These are phyloP conservation scores for Kingdonia uniflora DNA, from an alignment of 164 flowering plant species.

Conservation along the genomic window DNA sequence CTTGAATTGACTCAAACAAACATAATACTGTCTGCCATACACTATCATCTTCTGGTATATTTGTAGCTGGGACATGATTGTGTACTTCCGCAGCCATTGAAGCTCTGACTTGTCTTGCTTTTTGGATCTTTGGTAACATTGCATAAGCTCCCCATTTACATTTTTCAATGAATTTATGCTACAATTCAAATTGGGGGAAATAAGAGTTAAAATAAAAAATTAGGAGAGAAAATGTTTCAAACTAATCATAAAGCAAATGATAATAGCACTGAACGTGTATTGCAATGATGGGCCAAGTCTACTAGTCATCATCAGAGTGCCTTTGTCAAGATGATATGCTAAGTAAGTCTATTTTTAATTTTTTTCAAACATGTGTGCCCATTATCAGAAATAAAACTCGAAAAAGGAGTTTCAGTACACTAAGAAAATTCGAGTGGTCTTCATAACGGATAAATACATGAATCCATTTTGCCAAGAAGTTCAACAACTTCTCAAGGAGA, in stretches of 20 bases:
- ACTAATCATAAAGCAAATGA: not conserved
- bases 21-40: slow-evolving; percentile 29
- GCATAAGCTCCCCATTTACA: slow-evolving; percentile 76
- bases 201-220: not conserved
- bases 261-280: not conserved
- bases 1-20: too few species aligned
- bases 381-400: too few species aligned
- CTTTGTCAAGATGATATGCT: too few species aligned
- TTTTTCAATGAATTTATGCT: slow-evolving; percentile 96
- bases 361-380: too few species aligned
- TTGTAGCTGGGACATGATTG: slow-evolving; percentile 25
- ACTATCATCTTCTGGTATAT: slow-evolving; percentile 24
- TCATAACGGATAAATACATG: too few species aligned
- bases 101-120: slow-evolving; percentile 63
- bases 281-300: too few species aligned
- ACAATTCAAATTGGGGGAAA: not conserved
- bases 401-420: too few species aligned
- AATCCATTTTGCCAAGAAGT: too few species aligned
- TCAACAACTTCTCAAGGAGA: too few species aligned
- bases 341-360: too few species aligned
- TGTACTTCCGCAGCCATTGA: slow-evolving; percentile 53
- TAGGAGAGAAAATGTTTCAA: not conserved
- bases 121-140: slow-evolving; percentile 79
- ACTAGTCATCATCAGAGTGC: too few species aligned
- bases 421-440: too few species aligned